Base-by-base conservation (phyloP, 2,329 filamentous ascomycete species). In the Arthrobotrys pseudoclavata region DNA sequence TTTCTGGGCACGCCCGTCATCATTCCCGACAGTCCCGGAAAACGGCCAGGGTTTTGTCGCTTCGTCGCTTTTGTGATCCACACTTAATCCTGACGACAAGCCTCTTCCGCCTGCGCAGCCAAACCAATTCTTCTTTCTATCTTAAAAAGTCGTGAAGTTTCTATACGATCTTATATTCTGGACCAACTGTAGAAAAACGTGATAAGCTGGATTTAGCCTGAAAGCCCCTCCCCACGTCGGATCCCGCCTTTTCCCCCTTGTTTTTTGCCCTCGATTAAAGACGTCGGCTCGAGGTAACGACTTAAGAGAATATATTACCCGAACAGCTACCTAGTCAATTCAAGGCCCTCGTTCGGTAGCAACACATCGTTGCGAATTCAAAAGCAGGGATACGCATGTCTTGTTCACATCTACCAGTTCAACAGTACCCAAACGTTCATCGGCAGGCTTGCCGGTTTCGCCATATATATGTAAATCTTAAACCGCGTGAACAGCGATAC, bases 11-110 rank as follows among this genome's bases (percentile, higher is more conserved):
- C 60, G 60, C 50, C 60, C 40, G 69, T 60, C 50, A 64, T 52
- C 69, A 20, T 74, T 72, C 69, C 69, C 69, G 69, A 74, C 34
- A 42, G 60, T 53, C 69, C 69, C 69, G 69, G 69, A 63, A 60
- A 52, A 26, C 34, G 45, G 12, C 62, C 48, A 31, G 62, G 69
- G 10, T 3, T 34, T 42, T 66, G n/a, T 55, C 34, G 45, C 34
- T 37, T 57, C 24, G 4, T 34, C 9, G 13, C 37, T 13, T 9
- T 31, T 57, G 48, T 34, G 55, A 9, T 64, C 69, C 69, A 72
- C 69, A 64, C 69, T 72, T 60, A 64, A 57, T 64, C 24, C 60
- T 40, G 24, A 72, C 69, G 47, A 72, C 69, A 70, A 31, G 42
- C 55, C 69, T 47, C 10, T 13, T 52, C 37, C 26, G n/a, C 12